phyloP scores from a whole-genome alignment of 305 asterid genomes.

The Fraxinus velutina region DNA sequence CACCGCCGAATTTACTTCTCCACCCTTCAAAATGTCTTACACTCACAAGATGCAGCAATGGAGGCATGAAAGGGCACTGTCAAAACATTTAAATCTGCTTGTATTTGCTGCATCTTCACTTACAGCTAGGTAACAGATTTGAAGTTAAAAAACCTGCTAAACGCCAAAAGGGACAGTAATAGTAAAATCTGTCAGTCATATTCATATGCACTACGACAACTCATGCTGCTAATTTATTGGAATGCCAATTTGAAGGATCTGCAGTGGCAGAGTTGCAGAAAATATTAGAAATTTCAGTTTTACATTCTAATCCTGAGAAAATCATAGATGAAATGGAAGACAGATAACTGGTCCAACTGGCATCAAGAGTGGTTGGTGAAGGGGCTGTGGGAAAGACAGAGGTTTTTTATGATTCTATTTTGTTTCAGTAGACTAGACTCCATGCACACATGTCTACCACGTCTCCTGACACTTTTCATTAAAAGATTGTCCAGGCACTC shows the following conservation, averaged over 20 bases:
- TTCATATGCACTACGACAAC: not conserved
- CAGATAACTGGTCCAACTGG: constrained; percentile 61
- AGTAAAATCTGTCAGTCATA: not conserved
- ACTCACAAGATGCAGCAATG: constrained; percentile 4
- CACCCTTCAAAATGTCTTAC: not conserved
- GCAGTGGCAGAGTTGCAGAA: constrained; percentile 53
- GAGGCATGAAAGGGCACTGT: not conserved
- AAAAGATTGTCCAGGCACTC: constrained; percentile 39
- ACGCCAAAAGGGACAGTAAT: not conserved
- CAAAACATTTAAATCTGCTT: not conserved
- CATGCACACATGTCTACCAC: constrained; percentile 5
- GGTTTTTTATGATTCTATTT: constrained; percentile 37
- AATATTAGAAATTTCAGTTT: constrained; percentile 51
- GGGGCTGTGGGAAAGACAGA: constrained; percentile 41
- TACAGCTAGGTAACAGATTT: not conserved
- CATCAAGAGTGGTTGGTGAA: constrained; percentile 49
- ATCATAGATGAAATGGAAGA: constrained; percentile 65
- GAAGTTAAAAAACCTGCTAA: constrained; percentile 14
- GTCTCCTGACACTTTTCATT: constrained; percentile 20
- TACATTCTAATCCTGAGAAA: constrained; percentile 37
- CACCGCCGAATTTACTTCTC: not conserved
- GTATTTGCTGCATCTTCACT: not conserved
- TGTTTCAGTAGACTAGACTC: constrained; percentile 12
- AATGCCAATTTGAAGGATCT: constrained; percentile 44
- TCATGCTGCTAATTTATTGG: constrained; percentile 32